Conservation (phyloP, 176 grass and related monocot genomes). For the Luzula sylvatica region DNA sequence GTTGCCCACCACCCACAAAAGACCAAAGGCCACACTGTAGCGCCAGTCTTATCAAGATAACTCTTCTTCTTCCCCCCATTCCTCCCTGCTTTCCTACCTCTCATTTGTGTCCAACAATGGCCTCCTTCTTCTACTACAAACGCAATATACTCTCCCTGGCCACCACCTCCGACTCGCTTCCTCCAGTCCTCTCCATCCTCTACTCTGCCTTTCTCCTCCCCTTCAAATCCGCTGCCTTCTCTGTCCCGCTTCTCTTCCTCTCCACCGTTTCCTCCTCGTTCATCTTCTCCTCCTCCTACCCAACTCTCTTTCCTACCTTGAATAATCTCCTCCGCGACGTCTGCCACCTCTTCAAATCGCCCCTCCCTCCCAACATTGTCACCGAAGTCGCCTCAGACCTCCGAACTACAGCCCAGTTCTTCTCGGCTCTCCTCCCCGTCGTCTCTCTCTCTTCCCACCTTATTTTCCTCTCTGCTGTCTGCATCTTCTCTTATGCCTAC, state of each 20-base stretch:
- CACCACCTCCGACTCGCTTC: background rate
- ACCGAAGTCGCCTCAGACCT: slow-evolving; percentile 9
- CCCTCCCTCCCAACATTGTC: background rate
- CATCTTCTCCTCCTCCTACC: slow-evolving; percentile 30
- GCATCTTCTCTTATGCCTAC: slow-evolving; percentile 26
- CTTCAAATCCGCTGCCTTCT: slow-evolving; percentile 7
- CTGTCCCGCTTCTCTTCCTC: slow-evolving; percentile 26
- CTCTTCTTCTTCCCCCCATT: background rate
- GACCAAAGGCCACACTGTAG: background rate
- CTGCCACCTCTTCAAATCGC: background rate
- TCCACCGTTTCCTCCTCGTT: slow-evolving; percentile 19
- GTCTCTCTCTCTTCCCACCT: slow-evolving; percentile 19
- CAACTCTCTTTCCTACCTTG: slow-evolving; percentile 14
- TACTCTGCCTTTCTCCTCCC: slow-evolving; percentile 25
- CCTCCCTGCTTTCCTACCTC: background rate
- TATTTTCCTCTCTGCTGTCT: slow-evolving; percentile 19
- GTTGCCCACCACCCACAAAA: background rate
- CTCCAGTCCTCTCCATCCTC: slow-evolving; percentile 23
- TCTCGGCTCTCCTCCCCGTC: background rate
- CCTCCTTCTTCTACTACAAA: slow-evolving; percentile 15
- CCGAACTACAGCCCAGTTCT: background rate
- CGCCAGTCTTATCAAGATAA: background rate
- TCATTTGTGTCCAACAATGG: background rate
- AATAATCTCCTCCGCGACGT: slow-evolving; percentile 10
- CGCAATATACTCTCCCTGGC: slow-evolving; percentile 1